Base-by-base conservation (phyloP, 2,329 filamentous ascomycete genomes). In the Pyrenochaeta sp. region DNA sequence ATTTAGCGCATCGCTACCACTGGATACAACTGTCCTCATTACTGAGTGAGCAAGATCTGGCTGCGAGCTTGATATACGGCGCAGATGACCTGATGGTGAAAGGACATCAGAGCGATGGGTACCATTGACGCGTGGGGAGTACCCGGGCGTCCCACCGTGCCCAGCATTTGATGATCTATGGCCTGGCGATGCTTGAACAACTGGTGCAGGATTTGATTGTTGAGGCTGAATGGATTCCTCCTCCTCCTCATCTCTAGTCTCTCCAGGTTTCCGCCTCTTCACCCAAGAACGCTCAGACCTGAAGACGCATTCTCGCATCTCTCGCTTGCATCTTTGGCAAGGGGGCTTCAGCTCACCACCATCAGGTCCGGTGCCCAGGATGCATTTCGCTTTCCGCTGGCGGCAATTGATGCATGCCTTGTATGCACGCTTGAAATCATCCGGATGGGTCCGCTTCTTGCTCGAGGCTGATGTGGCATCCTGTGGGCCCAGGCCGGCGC, bases 351-450 rank as follows among this genome's bases (percentile, higher is more conserved):
- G 66, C 21, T 80, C 78, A 52, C 75, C 76, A 32, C 71, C 73
- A 49, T 77, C 71, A 2, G 75, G 77, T 4, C 76, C 67, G 3
- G 75, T 76, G 10, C 76, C 76, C 21, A 82, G 66, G 33, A 83
- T 80, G 58, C 81, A 83, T 68, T 81, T 82, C 45, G 81, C 79
- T 69, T 83, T 83, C 46, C 80, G 75, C 60, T 81, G 78, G 45
- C 81, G 80, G 61, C 81, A 83, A 51, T 80, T 78, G 51, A 82
- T 78, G 66, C 81, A 83, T 18, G 81, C 81, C 68, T 83, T 83
- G 77, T 83, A 83, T 32, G 81, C 80, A 55, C 81, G 80, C 68
- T 83, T 79, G 65, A 81, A 82, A 45, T 79, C 72, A n/a, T 75
- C 72, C 17, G 72, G 70, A 61, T 74, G 68, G 54, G 71, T 69